Evolutionary conservation across 2,329 filamentous ascomycete species (phyloP), one percentile per base, ranked within the genome.

Genomic region (Fusarium setosum): DNA sequence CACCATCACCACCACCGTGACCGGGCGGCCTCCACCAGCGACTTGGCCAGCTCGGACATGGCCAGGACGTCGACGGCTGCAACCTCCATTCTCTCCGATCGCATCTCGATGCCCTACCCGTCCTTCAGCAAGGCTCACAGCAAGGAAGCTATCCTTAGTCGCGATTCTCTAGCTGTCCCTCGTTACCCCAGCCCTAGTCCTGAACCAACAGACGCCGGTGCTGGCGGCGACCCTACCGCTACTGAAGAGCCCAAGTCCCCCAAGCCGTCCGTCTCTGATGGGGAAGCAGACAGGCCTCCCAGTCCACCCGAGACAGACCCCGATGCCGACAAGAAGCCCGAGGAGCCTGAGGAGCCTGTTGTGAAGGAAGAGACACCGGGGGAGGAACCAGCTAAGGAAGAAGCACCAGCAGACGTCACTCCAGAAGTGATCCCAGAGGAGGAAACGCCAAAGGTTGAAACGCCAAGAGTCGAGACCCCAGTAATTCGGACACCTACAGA

Each of bases 101-200:
- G 83, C 24, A 75, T 82, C 31, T 86, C 84, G 62, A 75, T 92
- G 38, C 90, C 92, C 7, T 97, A 97, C 75, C 93, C 94, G 2
- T 85, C 86, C 11, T 93, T 96, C 78, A 96, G 92, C 79, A 97
- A 96, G 79, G 92, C 92, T 12, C 93, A 97, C 77, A 96, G 93
- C 83, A 96, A 94, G 77, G 95, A 97, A 80, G 88, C 89, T 41
- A 87, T 97, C 53, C 84, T 88, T 66, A 90, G 88, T 73, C 82
- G 82, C 51, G 86, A 89, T 42, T 83, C 87, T 52, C 68, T 86
- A 47, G 75, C 78, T 18, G 59, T 67, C 8, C 69, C 66, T 21
- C 67, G 70, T 37, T 74, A 72, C 47, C 76, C 73, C 64, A 77
- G 88, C 56, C 84, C 85, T 63, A 77, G 88, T 54, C 85, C 85